Conservation (phyloP, 768 basidiomycete species). For the Fomitopsis serialis region DNA sequence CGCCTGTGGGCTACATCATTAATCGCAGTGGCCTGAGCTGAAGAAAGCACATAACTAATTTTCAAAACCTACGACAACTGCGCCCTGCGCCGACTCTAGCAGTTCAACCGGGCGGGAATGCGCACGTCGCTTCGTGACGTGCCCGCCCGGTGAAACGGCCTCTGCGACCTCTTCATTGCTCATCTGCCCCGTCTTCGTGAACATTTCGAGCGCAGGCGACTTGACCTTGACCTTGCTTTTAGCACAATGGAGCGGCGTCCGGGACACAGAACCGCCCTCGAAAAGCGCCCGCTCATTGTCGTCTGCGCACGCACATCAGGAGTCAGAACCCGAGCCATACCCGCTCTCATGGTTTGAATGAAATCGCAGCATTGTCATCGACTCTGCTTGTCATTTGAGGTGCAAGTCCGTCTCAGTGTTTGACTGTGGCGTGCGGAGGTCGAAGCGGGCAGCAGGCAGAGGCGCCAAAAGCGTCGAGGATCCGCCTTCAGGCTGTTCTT, state of each 20-base stretch:
- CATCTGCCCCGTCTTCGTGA: conserved; percentile 8
- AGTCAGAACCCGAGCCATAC: conserved; percentile 49
- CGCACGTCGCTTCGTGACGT: conserved; percentile 70
- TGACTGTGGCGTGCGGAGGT: conserved; percentile 41
- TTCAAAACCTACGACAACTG: conserved; percentile 23
- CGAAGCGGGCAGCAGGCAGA: conserved; percentile 47
- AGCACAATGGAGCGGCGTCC: conserved; percentile 11
- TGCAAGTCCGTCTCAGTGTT: conserved; percentile 48
- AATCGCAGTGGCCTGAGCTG: background rate
- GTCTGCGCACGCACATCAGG: conserved; percentile 44
- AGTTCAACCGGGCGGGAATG: conserved; percentile 68
- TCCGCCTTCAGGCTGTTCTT: conserved; percentile 6
- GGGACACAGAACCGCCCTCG: conserved; percentile 9
- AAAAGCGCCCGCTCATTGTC: conserved; percentile 13
- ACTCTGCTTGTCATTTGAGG: conserved; percentile 53
- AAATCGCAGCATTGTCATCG: conserved; percentile 58
- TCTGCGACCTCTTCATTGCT: conserved; percentile 23
- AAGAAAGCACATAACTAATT: conserved; percentile 10
- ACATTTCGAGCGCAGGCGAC: conserved; percentile 15
- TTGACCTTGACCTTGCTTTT: conserved; percentile 11
- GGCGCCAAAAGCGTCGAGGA: conserved; percentile 36
- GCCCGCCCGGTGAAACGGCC: conserved; percentile 66
- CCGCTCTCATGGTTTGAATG: conserved; percentile 41
- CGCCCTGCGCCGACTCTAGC: conserved; percentile 39
- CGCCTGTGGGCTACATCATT: conserved; percentile 8